These are phyloP conservation scores for Thuja plicata DNA, from an alignment of 83 land plant genomes.

Conservation along the genomic window DNA sequence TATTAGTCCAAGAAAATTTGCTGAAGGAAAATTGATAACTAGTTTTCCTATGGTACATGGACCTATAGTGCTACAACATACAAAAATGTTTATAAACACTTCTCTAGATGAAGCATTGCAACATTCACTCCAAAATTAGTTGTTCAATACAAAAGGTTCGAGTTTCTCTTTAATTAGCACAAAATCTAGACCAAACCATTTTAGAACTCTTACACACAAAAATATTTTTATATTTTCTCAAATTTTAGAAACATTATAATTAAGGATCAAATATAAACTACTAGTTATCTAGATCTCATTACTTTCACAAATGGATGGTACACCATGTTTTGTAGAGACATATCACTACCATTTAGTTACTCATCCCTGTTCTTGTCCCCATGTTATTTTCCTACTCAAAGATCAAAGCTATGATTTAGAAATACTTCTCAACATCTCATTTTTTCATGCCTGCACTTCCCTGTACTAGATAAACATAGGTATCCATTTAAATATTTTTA, in stretches of 20 bases:
- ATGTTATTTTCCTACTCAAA: no score
- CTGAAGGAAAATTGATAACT: no score
- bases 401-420: no score
- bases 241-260: neutral
- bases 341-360: no score
- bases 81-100: neutral
- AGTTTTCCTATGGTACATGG: constrained; percentile 74
- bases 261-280: neutral
- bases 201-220: neutral
- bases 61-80: constrained; percentile 80
- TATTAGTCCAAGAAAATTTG: no score
- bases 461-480: no score
- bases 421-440: no score
- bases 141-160: neutral
- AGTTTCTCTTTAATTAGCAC: neutral
- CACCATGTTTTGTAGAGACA: no score
- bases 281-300: neutral
- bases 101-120: neutral
- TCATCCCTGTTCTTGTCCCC: no score
- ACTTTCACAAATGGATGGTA: no score
- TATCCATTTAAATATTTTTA: no score
- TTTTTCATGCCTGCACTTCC: no score
- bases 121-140: neutral
- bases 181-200: neutral
- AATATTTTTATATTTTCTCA: neutral